These are phyloP conservation scores for Prunus yedoensis DNA, from an alignment of 331 rosid genomes.

Conservation along the genomic window DNA sequence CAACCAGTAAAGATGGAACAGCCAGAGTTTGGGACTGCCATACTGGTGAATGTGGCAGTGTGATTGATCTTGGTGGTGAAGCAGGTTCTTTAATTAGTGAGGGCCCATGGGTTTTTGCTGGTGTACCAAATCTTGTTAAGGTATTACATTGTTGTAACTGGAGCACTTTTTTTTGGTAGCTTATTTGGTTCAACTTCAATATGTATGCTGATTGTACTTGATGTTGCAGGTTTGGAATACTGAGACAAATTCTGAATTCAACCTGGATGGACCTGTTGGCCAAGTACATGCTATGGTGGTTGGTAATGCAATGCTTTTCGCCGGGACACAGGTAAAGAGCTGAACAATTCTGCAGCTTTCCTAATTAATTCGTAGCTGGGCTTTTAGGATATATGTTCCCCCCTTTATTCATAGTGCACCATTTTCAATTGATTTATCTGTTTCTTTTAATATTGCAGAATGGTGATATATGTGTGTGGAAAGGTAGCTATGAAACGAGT, in stretches of 20 bases:
- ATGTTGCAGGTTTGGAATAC: slow-evolving; percentile 49
- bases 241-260: slow-evolving; percentile 18
- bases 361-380: too few relatives aligned
- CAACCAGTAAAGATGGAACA: slow-evolving; percentile 40
- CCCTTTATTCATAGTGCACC: not conserved
- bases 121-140: slow-evolving; percentile 34
- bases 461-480: slow-evolving; percentile 43
- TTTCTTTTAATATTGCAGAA: slow-evolving; percentile 28
- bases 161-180: not conserved
- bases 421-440: not conserved
- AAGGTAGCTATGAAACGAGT: slow-evolving; percentile 19
- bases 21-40: slow-evolving; percentile 42
- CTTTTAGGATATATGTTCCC: not conserved
- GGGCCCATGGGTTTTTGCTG: slow-evolving; percentile 49
- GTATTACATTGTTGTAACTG: slow-evolving; percentile 6
- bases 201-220: not conserved
- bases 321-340: slow-evolving; percentile 33
- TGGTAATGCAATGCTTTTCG: slow-evolving; percentile 35
- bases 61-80: slow-evolving; percentile 25
- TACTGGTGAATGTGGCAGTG: slow-evolving; percentile 33
- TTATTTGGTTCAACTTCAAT: not conserved
- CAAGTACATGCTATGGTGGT: slow-evolving; percentile 35
- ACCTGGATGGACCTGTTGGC: slow-evolving; percentile 43
- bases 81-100: slow-evolving; percentile 37
- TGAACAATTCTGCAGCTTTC: not conserved